Base-by-base conservation (phyloP, 129 eudicot species). In the Oenanthe sinensis region DNA sequence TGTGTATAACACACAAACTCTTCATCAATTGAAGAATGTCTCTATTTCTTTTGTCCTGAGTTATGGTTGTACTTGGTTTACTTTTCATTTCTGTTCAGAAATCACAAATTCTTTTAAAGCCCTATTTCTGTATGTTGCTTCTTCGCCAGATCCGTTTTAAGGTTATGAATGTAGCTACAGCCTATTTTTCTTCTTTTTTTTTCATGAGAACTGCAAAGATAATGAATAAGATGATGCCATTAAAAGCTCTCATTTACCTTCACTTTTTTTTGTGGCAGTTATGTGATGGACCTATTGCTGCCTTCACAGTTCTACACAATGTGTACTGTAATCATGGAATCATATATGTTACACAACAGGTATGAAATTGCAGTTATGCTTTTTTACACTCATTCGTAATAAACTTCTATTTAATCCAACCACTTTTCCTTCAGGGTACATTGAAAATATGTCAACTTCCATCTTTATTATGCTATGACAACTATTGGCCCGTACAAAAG, bases 401-500 rank as follows among this genome's bases (percentile, higher is more conserved):
- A n/a, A 17, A 40, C 47, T 71, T 76, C 72, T 83, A 1, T 8
- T 58, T 12, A 69, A 77, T 83, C 69, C 71, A 46, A 69, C 20
- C 58, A 7, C 62, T 71, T 80, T 68, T 83, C 9, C 58, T 55
- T 68, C 79, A 95, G 99, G 99, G 97, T 67, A 84, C 93, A 20
- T 84, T 95, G 80, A 95, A 95, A 83, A 95, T 95, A 60, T 92
- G 97, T 77, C 99, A 92, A 81, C 96, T 95, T 84, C 99, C 97
- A 79, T 85, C 96, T 62, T 88, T 84, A 78, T 84, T 83, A 76
- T 86, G 85, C 44, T 95, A 90, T 77, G 99, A 95, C 86, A 95
- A 92, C 76, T 85, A 87, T 87, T 95, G 99, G 99, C 99, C 97
- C 30, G 99, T 95, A 69, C 99, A 95, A 77, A 95, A 95, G 93